A percentile compares a stretch with the other conserved stretches of the same genome.
phyloP scores from a whole-genome alignment of 345 rosid species.

The Diplotaxis tenuifolia region DNA sequence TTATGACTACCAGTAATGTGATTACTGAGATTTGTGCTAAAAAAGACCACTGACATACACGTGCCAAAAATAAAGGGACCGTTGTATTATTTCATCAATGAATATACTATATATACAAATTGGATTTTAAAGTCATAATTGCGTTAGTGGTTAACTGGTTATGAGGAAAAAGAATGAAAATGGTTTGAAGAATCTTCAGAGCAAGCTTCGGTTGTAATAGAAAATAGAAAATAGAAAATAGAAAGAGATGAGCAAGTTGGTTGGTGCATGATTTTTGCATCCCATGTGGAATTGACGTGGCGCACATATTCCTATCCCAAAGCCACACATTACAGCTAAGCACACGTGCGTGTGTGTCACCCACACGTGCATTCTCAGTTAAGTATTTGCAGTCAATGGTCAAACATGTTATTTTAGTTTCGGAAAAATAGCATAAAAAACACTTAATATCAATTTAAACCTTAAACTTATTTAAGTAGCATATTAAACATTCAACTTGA shows the following conservation, averaged over 20 bases:
- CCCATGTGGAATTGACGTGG: slow-evolving; percentile 38
- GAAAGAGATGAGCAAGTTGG: slow-evolving; percentile 21
- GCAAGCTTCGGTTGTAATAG: slow-evolving; percentile 15
- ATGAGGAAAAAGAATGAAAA: background rate
- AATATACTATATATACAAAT: background rate
- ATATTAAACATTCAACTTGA: no score
- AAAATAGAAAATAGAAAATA: slow-evolving; percentile 5
- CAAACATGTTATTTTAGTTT: slow-evolving; percentile 4
- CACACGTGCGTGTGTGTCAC: slow-evolving; percentile 28
- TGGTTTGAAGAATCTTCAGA: slow-evolving; percentile 24
- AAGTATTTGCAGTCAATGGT: slow-evolving; percentile 21
- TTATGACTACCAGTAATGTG: background rate
- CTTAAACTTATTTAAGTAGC: no score
- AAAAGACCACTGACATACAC: no score
- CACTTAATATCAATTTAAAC: no score
- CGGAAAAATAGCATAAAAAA: no score
- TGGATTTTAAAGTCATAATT: background rate
- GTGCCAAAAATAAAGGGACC: slow-evolving; percentile 23
- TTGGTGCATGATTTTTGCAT: background rate
- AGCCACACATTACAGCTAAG: slow-evolving; percentile 30
- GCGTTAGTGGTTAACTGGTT: background rate
- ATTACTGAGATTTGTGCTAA: slow-evolving; percentile 29
- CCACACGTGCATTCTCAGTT: slow-evolving; percentile 29
- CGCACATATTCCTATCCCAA: slow-evolving; percentile 24
- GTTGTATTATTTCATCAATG: background rate